Evolutionary conservation across 495 filamentous ascomycete genomes (phyloP), one percentile per base, ranked within the genome.

Genomic region (Hypoxylon lenormandii): DNA sequence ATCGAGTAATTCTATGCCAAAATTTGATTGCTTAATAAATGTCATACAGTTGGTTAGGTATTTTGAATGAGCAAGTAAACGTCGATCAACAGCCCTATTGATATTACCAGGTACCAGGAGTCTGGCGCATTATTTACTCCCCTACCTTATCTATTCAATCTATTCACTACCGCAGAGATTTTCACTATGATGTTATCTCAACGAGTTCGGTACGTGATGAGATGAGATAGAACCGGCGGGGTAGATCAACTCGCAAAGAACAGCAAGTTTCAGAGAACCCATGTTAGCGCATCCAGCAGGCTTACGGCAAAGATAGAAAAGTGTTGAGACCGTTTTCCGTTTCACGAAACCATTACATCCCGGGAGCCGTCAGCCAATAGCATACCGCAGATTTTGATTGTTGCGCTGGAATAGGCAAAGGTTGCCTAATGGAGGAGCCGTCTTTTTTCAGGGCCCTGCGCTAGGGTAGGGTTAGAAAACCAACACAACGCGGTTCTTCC

Each of bases 391-490:
- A 57, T 65, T n/a, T 12, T 19, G 12, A 42, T n/a, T 47, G 7
- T 42, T 18, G n/a, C 19, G 51, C 56, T 47, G 16, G 56, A 70
- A 66, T 49, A 62, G 61, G 67, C 55, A 70, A 70, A 51, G 56
- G 30, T 33, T 33, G 10, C 30, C 30, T 33, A 8, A 33, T 5
- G 30, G 30, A 33, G 30, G 30, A 33, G 30, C 10, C 21, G 45
- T 18, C 40, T 46, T 57, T 26, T 21, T n/a, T n/a, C n/a, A n/a
- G 18, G 30, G 1, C 30, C 52, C 40, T 13, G 53, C 40, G 46
- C 15, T 11, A 28, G 5, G 4, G 21, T 7, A 33, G 30, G 3
- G 30, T 7, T 7, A 7, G 42, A 26, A 42, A 1, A 48, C 16
- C 10, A 28, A 1, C 45, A 26, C 26, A 13, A 23, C 10, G 28